These are phyloP conservation scores for Kwoniella pini DNA, from an alignment of 768 basidiomycete species.

Conservation along the genomic window DNA sequence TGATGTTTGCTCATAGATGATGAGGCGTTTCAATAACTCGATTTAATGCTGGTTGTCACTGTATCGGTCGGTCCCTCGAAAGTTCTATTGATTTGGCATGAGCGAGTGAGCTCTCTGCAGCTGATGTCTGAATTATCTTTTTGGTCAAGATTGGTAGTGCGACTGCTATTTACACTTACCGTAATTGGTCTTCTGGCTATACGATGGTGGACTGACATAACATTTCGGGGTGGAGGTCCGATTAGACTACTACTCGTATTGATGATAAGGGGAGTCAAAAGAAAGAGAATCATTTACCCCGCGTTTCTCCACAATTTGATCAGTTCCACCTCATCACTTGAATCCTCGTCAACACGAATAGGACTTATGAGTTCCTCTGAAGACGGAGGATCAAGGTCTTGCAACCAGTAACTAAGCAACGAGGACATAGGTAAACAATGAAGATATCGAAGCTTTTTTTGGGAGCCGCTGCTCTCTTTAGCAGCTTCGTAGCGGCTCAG, in stretches of 20 bases:
- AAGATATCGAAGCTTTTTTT: constrained; percentile 2
- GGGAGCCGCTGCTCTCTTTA: not conserved
- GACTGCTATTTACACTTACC: too few species aligned
- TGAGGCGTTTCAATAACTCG: too few species aligned
- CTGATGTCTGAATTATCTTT: too few species aligned
- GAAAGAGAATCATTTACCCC: not conserved
- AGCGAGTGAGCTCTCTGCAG: too few species aligned
- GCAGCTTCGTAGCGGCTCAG: constrained; percentile 5
- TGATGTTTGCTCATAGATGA: too few species aligned
- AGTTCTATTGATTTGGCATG: too few species aligned
- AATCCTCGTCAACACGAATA: not conserved
- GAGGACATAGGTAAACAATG: not conserved
- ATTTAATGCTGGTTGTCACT: too few species aligned
- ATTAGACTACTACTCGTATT: too few species aligned
- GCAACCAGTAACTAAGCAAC: not conserved
- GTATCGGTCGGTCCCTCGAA: too few species aligned
- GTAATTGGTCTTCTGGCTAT: not conserved
- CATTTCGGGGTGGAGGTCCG: constrained; percentile 1
- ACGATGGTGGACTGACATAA: too few species aligned
- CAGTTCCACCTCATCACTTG: constrained; percentile 6
- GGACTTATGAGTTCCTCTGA: not conserved
- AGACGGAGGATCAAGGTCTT: not conserved
- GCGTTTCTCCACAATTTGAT: not conserved
- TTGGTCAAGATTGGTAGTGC: not conserved
- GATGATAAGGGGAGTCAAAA: too few species aligned